Evolutionary conservation across 2,329 filamentous ascomycete species (phyloP).

Genomic region (Atkinsonella hypoxylon): DNA sequence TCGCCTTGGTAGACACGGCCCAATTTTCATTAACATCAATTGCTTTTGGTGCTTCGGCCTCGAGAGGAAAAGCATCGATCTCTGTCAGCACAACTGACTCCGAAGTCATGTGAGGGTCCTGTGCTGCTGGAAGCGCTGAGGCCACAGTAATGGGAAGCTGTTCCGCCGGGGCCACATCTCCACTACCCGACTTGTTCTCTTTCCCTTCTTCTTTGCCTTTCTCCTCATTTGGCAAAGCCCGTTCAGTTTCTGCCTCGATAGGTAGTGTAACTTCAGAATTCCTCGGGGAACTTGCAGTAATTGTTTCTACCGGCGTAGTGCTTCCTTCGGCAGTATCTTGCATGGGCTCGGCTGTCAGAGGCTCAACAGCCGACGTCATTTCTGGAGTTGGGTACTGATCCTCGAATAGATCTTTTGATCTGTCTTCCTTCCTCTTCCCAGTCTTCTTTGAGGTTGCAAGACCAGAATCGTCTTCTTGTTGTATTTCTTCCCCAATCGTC

Average conservation of each 20-base stretch:
- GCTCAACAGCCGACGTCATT: constrained; percentile 1
- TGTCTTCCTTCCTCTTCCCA: constrained; percentile 22
- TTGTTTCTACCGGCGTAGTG: neutral
- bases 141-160: neutral
- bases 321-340: neutral
- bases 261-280: neutral
- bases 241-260: neutral
- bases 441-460: constrained; percentile 29
- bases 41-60: neutral
- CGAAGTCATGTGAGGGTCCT: neutral
- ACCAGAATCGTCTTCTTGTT: constrained; percentile 14
- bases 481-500: neutral
- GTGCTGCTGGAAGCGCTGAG: neutral
- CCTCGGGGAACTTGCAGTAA: neutral
- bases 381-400: neutral
- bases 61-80: neutral
- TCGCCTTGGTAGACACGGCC: neutral
- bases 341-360: neutral
- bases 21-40: neutral
- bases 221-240: neutral
- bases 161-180: neutral
- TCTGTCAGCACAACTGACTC: neutral
- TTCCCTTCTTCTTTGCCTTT: too few species aligned
- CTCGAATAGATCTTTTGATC: neutral
- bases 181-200: too few species aligned